Evolutionary conservation across 257 asterid genomes (phyloP), one percentile per base, ranked within the genome.

Genomic region (Salvia rosmarinus): DNA sequence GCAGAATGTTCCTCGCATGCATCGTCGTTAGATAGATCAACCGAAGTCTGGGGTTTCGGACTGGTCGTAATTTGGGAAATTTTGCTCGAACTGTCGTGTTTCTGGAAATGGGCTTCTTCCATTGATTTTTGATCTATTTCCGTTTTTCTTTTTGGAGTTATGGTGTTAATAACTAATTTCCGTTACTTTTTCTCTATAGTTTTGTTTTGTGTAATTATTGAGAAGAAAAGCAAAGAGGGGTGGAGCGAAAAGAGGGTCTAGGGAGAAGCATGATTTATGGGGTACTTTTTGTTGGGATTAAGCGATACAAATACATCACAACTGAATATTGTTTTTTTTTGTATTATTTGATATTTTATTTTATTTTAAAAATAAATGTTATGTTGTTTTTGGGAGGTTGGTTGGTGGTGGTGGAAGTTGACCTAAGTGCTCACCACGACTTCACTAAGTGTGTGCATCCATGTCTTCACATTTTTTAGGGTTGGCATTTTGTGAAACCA

Each of bases 41-140:
- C 19, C 3, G 83, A 52, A 57, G 19, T 58, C 9, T 43, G 75
- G 40, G 76, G 66, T 28, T 21, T 71, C 0, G 76, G 80, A 39
- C 58, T 75, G 2, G 34, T 14, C 0, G 64, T 49, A 37, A 35
- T 57, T 42, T 20, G 61, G 62, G 47, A 55, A 34, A 61, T 68
- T 52, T 77, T 70, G 75, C 51, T 49, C 58, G 75, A 76, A 50
- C 81, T 79, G 40, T 47, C 73, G 79, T 8, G 3, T 60, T 72
- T 77, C 9, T 71, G 81, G 13, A 76, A 73, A 2, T 65, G 51
- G 14, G 37, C 68, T 66, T 83, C 82, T 6, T 83, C 89, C 90
- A 79, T 86, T 69, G 72, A 28, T 49, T 54, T 28, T 12, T 37
- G 0, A 14, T 16, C 40, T 20, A 14, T 25, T 32, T 28, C 3